phyloP scores from a whole-genome alignment of 2,329 filamentous ascomycete species.

The Penicillium expansum region DNA sequence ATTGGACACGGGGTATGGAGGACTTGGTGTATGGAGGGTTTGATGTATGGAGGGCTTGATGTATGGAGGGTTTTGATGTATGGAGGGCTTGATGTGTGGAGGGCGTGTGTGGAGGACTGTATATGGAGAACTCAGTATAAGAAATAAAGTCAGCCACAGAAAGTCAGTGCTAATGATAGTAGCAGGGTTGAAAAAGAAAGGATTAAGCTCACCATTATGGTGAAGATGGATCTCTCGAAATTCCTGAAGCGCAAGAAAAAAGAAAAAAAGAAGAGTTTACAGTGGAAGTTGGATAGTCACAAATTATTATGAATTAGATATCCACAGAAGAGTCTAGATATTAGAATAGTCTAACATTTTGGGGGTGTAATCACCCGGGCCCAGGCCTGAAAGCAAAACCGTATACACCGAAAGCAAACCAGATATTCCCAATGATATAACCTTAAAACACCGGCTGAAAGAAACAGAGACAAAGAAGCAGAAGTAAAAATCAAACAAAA shows the following conservation, averaged over 20 bases:
- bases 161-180: not conserved
- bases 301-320: slow-evolving; percentile 18
- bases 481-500: slow-evolving; percentile 5
- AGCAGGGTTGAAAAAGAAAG: not conserved
- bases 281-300: slow-evolving; percentile 6
- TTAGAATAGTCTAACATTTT: slow-evolving; percentile 25
- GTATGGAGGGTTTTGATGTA: not conserved
- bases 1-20: not conserved
- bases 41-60: not conserved
- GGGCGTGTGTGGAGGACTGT: too few relatives aligned
- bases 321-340: slow-evolving; percentile 20
- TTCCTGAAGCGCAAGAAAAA: not conserved
- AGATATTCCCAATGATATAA: slow-evolving; percentile 27
- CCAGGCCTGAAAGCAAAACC: slow-evolving; percentile 12
- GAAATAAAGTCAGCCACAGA: not conserved
- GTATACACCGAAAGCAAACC: slow-evolving; percentile 25
- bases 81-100: not conserved
- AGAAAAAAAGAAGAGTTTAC: not conserved
- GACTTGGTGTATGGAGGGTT: not conserved
- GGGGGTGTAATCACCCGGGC: slow-evolving; percentile 11
- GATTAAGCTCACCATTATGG: not conserved
- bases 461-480: slow-evolving; percentile 15
- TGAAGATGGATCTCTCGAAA: not conserved
- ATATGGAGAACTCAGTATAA: not conserved
- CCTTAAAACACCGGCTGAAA: slow-evolving; percentile 24